Base-by-base conservation (phyloP, 2,329 filamentous ascomycete species). In the Sporothrix humicola region DNA sequence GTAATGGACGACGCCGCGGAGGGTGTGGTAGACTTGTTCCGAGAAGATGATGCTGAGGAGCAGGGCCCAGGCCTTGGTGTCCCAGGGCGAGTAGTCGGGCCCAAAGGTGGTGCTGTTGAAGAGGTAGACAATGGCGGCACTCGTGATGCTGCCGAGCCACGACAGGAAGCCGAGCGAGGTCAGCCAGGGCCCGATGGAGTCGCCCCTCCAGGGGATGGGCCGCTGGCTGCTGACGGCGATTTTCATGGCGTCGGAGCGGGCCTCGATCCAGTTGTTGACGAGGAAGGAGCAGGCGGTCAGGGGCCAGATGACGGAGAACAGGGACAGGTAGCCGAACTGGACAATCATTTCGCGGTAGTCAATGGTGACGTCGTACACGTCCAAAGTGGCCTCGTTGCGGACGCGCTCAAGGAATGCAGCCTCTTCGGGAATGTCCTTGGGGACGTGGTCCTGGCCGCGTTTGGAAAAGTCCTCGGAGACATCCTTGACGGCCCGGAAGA, bases 321-420 rank as follows among this genome's bases (percentile, higher is more conserved):
- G 87, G 0, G 93, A 92, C 0, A 99, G 87, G 80, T 98, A 98
- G 44, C 95, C 89, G 77, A 90, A 92, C 78, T 96, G 93, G 75
- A 97, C 89, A 42, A 94, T 89, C 94, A 97, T 97, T 83, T 99
- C 96, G 52, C 96, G 88, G 76, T 98, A 93, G 80, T 99, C 96
- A 20, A 89, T 88, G 0, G 94, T 93, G 1, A 98, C 95, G 80
- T 98, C 93, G 82, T 99, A 99, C 20, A 90, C 86, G 54, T 91
- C 92, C 0, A 98, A 87, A 76, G 93, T 90, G 0, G 93, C 92
- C 81, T 99, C 94, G 76, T 92, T 87, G 48, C 95, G 91, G 3
- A 98, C 93, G 46, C 94, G 89, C 7, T 89, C 84, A 31, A 99
- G 86, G 81, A 99, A 98, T 0, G 88, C 87, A 5, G 89, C 88